Evolutionary conservation across 768 basidiomycete genomes (phyloP), one percentile per base, ranked within the genome.

Genomic region (Mycena haematopus): DNA sequence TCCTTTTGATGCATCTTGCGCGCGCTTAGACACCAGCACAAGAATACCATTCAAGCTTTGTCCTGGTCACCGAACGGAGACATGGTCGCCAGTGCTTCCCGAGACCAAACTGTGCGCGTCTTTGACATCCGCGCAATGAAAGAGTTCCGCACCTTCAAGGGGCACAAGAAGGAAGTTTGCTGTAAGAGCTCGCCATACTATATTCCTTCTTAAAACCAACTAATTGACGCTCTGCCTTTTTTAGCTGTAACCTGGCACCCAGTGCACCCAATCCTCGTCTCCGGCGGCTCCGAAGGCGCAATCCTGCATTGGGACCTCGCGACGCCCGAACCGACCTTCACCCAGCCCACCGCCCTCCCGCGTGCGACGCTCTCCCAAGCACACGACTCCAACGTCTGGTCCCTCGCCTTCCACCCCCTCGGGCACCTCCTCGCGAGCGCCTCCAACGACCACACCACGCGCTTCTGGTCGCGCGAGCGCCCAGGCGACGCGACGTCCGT

Each of bases 61-160:
- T 81, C 89, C 15, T 99, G 96, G 96, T 95, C 91, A 35, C 95
- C 95, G 0, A 92, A 96, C 65, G 97, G 97, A 7, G 91, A 97
- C 73, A 80, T 95, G 44, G 87, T 99, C 17, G 96, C 96, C 19
- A 96, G 95, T 58, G 97, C 94, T 7, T 96, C 95, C 17, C 86
- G 97, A 46, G 97, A 99, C 72, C 94, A 96, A 71, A 91, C 93
- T 14, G 89, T 98, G 38, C 90, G 96, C 33, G 91, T 99, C 13
- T 99, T 98, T 71, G 97, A 99, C 72, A 98, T 99, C 66, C 88
- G 97, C 19, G 95, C 95, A 52, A 96, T 99, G 92, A 96, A 96
- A 75, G 96, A 99, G 73, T 87, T 93, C 74, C 86, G 92, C 24
- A 78, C 93, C 19, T 86, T 98, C 66, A 93, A 94, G 70, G 97